These are phyloP conservation scores for Capsella rubella DNA, from an alignment of 441 rosid species.

Conservation along the genomic window DNA sequence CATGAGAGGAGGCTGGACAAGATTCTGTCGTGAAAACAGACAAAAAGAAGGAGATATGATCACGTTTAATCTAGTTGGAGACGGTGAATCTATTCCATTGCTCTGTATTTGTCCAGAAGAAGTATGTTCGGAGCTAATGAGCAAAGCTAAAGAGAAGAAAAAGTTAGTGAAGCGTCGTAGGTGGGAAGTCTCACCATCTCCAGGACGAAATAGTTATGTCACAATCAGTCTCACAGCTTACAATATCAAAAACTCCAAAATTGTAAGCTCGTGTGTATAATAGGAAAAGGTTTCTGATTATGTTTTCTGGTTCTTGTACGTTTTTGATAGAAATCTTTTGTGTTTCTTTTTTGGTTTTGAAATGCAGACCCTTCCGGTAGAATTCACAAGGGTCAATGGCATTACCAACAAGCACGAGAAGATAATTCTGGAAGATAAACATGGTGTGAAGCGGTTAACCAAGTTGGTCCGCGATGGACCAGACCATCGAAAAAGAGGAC, in stretches of 20 bases:
- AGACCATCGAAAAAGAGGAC: constrained; percentile 19
- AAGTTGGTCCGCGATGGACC: constrained; percentile 19
- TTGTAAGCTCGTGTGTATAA: constrained; percentile 11
- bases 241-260: constrained; percentile 30
- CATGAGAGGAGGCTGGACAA: constrained; percentile 34
- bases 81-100: constrained; percentile 30
- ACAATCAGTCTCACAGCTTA: constrained; percentile 31
- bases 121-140: constrained; percentile 20
- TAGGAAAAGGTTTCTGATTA: not conserved
- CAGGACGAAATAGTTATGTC: constrained; percentile 18
- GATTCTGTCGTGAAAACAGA: constrained; percentile 35
- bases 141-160: not conserved
- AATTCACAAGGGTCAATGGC: constrained; percentile 4
- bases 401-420: constrained; percentile 2
- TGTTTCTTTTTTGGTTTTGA: not conserved
- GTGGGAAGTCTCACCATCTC: constrained; percentile 31
- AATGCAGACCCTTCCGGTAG: constrained; percentile 29
- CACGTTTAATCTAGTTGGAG: constrained; percentile 36
- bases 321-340: not conserved
- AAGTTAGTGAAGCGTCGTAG: not conserved
- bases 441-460: constrained; percentile 11
- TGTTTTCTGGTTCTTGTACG: not conserved
- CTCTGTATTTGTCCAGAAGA: constrained; percentile 37
- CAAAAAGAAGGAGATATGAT: constrained; percentile 26
- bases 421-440: constrained; percentile 32